Base-by-base conservation (phyloP, 768 basidiomycete species). In the Mycena chlorophos region DNA sequence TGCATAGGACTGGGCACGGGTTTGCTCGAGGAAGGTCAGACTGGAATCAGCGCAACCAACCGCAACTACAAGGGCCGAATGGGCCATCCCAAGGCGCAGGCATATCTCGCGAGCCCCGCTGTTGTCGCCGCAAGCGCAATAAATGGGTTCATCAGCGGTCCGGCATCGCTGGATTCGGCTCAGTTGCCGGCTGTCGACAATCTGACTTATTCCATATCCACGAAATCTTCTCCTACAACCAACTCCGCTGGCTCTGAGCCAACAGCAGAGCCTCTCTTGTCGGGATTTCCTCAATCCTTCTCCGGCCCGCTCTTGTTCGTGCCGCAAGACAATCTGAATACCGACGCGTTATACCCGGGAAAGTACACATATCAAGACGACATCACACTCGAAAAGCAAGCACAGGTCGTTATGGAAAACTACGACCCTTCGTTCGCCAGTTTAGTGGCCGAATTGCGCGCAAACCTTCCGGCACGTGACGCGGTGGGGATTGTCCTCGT, bases 321-420 rank as follows among this genome's bases (percentile, higher is more conserved):
- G 0, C 97, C 97, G 0, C 94, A 98, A 66, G 97, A 99, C 71
- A 99, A 99, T 68, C 72, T 99, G 57, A 98, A 95, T 70, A 99
- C 97, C 1, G 97, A 99, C 66, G 97, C 91, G 1, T 93, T 99
- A 65, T 99, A 99, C 74, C 97, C 97, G 1, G 96, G 96, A 19
- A 98, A 97, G 72, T 98, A 97, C 72, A 99, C 96, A 5, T 99
- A 99, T 72, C 94, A 97, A 72, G 97, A 99, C 69, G 97, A 98
- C 66, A 97, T 99, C 69, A 98, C 96, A 2, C 92, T 94, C 30
- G 88, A 87, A 58, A 84, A 87, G 26, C 97, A 98, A 70, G 95
- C 94, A 2, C 85, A 97, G 65, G 89, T 98, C 20, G 96, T 98
- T 37, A 98, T 98, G 95, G 96, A 99, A 75, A 99, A 98, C 76